phyloP scores from a whole-genome alignment of 306 rosid species.

The Herpetospermum pedunculosum region DNA sequence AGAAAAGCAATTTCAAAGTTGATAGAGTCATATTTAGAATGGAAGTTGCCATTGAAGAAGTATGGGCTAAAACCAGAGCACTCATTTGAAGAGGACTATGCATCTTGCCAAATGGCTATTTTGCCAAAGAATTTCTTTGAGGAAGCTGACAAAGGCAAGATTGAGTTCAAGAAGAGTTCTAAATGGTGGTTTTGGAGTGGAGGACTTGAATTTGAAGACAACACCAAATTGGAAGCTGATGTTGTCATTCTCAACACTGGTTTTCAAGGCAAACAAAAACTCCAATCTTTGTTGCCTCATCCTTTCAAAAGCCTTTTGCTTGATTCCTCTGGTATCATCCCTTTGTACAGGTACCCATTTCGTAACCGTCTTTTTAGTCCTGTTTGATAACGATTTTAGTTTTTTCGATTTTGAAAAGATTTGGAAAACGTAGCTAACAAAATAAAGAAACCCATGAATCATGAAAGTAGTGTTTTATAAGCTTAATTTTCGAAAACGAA shows the following conservation, averaged over 20 bases:
- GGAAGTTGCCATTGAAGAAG: conserved; percentile 49
- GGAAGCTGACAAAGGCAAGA: conserved; percentile 43
- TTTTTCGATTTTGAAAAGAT: too few species aligned
- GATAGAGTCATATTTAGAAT: conserved; percentile 42
- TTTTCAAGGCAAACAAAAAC: conserved; percentile 42
- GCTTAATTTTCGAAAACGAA: too few species aligned
- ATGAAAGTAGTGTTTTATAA: too few species aligned
- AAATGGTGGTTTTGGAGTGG: conserved; percentile 48
- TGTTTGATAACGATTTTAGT: too few species aligned
- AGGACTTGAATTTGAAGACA: conserved; percentile 47
- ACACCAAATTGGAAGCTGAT: conserved; percentile 38
- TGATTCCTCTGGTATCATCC: conserved; percentile 35
- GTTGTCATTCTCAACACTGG: conserved; percentile 54
- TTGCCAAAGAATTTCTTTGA: conserved; percentile 45
- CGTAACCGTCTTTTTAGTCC: too few species aligned
- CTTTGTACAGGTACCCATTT: conserved; percentile 19
- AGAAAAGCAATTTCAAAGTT: conserved; percentile 45
- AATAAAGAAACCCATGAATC: too few species aligned
- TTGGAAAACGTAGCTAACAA: too few species aligned
- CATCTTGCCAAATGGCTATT: conserved; percentile 63
- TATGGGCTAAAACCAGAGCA: conserved; percentile 53
- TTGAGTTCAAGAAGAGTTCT: conserved; percentile 29
- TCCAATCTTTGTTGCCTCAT: conserved; percentile 31
- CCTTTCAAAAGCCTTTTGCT: conserved; percentile 36
- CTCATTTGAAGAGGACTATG: conserved; percentile 54